phyloP scores from a whole-genome alignment of 805 yeast genomes.

The Hanseniaspora pseudoguilliermondii region DNA sequence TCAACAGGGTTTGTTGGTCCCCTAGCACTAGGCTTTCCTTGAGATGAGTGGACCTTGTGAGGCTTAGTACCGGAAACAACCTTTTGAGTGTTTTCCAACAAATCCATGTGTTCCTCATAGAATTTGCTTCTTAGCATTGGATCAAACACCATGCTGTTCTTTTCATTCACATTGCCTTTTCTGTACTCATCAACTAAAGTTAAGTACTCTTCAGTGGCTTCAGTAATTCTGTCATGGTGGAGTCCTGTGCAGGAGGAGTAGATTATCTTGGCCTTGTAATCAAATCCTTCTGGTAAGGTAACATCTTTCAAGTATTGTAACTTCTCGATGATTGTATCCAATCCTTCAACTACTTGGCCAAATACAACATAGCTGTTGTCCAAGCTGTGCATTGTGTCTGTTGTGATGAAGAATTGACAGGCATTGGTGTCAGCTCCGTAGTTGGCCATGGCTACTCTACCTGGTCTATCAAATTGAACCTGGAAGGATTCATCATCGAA shows the following conservation, averaged over 20 bases:
- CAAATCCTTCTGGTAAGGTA: constrained; percentile 28
- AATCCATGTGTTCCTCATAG: constrained; percentile 8
- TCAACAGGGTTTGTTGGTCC: not conserved
- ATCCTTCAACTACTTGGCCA: constrained; percentile 62
- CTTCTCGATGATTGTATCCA: constrained; percentile 42
- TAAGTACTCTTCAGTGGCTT: constrained; percentile 20
- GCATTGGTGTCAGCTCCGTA: constrained; percentile 58
- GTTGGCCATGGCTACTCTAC: constrained; percentile 61
- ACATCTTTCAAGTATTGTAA: constrained; percentile 40
- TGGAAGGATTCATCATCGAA: constrained; percentile 67
- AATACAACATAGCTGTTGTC: constrained; percentile 62
- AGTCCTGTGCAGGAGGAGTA: constrained; percentile 26
- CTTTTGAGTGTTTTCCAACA: not conserved
- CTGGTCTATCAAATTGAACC: constrained; percentile 57
- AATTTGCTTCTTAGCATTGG: constrained; percentile 2
- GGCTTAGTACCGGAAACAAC: not conserved
- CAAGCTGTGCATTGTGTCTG: constrained; percentile 36
- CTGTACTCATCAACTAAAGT: constrained; percentile 20
- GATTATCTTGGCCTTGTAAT: constrained; percentile 31
- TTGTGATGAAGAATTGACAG: constrained; percentile 58
- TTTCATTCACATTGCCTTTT: constrained; percentile 19
- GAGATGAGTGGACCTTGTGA: not conserved
- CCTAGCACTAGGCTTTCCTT: not conserved
- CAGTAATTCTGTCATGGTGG: constrained; percentile 17
- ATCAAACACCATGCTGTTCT: constrained; percentile 7